These are phyloP conservation scores for Fusarium sp. DNA, from an alignment of 2,329 filamentous ascomycete species.

Conservation along the genomic window DNA sequence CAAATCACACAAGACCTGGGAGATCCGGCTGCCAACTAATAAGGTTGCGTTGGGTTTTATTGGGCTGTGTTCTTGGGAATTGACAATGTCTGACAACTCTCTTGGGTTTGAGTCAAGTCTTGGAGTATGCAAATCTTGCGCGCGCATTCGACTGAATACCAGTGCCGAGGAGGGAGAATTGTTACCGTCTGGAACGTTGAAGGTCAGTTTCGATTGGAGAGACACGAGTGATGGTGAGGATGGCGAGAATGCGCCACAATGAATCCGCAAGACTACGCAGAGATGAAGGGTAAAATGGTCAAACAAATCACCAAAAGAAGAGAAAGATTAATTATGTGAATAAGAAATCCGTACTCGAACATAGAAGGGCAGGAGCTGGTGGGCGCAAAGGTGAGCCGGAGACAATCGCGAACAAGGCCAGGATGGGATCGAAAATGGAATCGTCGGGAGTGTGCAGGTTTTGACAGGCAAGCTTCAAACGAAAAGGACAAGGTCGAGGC, in stretches of 20 bases:
- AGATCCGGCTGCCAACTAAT: slow-evolving; percentile 16
- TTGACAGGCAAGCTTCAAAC: slow-evolving; percentile 1
- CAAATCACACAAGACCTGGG: slow-evolving; percentile 13
- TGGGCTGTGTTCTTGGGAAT: slow-evolving; percentile 8
- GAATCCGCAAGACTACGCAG: not conserved
- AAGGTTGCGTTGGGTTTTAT: not conserved
- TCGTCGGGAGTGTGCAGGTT: slow-evolving; percentile 16
- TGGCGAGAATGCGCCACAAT: slow-evolving; percentile 18
- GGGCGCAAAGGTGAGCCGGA: slow-evolving; percentile 38
- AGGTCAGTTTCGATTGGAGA: slow-evolving; percentile 11
- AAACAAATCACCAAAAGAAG: not conserved
- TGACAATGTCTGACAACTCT: slow-evolving; percentile 31
- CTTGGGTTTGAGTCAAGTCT: slow-evolving; percentile 27
- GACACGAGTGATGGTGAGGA: slow-evolving; percentile 1
- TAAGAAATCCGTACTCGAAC: slow-evolving; percentile 9
- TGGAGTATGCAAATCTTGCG: slow-evolving; percentile 4
- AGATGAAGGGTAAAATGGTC: not conserved
- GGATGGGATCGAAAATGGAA: slow-evolving; percentile 26
- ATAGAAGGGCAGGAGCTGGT: slow-evolving; percentile 19
- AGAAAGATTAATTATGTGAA: not conserved
- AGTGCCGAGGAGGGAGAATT: slow-evolving; percentile 26
- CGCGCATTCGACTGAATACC: slow-evolving; percentile 21
- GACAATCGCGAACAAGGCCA: slow-evolving; percentile 24
- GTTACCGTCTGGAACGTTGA: slow-evolving; percentile 21
- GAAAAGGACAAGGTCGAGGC: slow-evolving; percentile 12